phyloP scores from a whole-genome alignment of 306 rosid genomes.

The Casuarina equisetifolia region DNA sequence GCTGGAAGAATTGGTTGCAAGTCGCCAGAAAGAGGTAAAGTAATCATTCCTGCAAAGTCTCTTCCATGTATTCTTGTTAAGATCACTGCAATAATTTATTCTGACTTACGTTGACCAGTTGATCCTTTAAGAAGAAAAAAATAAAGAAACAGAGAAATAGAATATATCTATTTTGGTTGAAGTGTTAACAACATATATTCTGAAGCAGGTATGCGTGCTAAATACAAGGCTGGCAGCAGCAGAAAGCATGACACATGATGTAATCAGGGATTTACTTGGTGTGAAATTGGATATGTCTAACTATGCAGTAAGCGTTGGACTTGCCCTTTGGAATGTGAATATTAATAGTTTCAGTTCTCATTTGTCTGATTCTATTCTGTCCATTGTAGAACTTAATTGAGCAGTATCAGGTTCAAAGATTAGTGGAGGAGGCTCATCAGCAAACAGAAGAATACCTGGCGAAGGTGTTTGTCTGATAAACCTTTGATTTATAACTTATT shows the following conservation, averaged over 20 bases:
- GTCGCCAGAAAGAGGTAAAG: slow-evolving; percentile 76
- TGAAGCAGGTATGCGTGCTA: slow-evolving; percentile 67
- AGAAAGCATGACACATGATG: slow-evolving; percentile 98
- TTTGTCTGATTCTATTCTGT: slow-evolving; percentile 27
- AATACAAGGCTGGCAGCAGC: slow-evolving; percentile 88
- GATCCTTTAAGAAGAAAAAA: not conserved
- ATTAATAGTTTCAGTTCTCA: slow-evolving; percentile 32
- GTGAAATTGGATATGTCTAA: slow-evolving; percentile 85
- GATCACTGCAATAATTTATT: not conserved
- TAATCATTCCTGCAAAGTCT: slow-evolving; percentile 11
- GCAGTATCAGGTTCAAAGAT: slow-evolving; percentile 63
- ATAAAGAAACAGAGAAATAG: too few species aligned
- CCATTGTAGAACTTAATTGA: slow-evolving; percentile 66
- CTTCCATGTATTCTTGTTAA: slow-evolving; percentile 17
- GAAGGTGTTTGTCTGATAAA: slow-evolving; percentile 47
- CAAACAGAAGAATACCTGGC: slow-evolving; percentile 57
- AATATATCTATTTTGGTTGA: not conserved
- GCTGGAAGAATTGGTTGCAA: slow-evolving; percentile 70
- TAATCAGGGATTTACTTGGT: slow-evolving; percentile 91
- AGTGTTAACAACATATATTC: slow-evolving; percentile 4
- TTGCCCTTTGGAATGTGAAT: slow-evolving; percentile 15
- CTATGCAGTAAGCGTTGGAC: slow-evolving; percentile 68
- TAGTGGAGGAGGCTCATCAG: slow-evolving; percentile 69
- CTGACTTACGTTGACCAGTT: not conserved
- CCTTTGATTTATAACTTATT: slow-evolving; percentile 7